A percentile compares a stretch with the other conserved stretches of the same genome.
Conservation (phyloP, 148 eudicot species). For the Cornus controversa region DNA sequence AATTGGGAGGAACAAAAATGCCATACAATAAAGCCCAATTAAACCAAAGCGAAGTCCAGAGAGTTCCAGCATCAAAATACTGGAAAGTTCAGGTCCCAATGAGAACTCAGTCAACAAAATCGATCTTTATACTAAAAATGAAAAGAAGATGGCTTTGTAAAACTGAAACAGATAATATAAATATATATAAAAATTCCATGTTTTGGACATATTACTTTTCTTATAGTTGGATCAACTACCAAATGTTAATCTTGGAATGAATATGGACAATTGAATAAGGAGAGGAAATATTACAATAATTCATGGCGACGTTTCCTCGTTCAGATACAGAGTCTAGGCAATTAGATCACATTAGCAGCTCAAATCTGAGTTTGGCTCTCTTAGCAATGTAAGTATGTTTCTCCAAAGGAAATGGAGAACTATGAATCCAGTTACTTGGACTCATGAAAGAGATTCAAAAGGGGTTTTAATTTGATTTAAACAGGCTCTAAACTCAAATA, state of each 20-base stretch:
- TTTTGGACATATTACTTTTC: neutral
- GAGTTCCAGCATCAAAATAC: slow-evolving; percentile 47
- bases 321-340: neutral
- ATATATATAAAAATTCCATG: neutral
- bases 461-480: neutral
- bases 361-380: neutral
- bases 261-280: neutral
- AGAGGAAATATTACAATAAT: neutral
- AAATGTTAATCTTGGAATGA: too few species aligned
- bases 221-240: neutral
- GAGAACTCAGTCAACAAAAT: neutral
- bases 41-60: slow-evolving; percentile 54
- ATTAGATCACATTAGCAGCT: neutral
- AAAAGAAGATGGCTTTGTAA: neutral
- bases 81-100: slow-evolving; percentile 27
- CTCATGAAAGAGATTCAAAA: neutral
- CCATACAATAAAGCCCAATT: slow-evolving; percentile 66
- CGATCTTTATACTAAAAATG: too few species aligned
- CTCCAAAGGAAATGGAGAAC: neutral
- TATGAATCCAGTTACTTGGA: neutral
- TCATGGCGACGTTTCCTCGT: neutral
- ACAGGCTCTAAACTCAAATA: neutral
- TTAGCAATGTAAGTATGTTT: neutral
- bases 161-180: neutral
- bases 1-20: slow-evolving; percentile 77